These are phyloP conservation scores for Aspergillus versicolor DNA, from an alignment of 2,329 filamentous ascomycete genomes.

Conservation along the genomic window DNA sequence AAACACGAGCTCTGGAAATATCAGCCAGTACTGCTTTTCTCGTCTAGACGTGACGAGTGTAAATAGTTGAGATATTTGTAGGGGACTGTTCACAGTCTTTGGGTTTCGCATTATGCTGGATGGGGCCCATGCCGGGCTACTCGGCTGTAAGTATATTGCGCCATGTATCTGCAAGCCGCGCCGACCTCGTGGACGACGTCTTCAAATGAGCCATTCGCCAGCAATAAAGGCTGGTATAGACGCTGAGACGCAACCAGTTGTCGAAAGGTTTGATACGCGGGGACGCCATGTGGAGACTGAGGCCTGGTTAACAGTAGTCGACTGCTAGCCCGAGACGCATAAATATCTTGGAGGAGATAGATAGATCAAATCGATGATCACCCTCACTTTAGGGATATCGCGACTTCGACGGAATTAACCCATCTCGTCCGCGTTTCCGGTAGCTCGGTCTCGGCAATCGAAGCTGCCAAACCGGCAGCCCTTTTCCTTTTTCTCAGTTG, in stretches of 20 bases:
- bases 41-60: not conserved
- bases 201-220: too few species aligned
- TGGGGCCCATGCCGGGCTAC: too few species aligned
- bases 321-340: not conserved
- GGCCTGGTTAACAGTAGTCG: not conserved
- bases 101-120: too few species aligned
- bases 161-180: too few species aligned
- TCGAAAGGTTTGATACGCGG: too few species aligned
- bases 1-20: not conserved
- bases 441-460: conserved; percentile 37
- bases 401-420: conserved; percentile 49
- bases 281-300: not conserved
- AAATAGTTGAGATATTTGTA: not conserved
- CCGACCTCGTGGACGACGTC: too few species aligned
- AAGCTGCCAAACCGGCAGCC: conserved; percentile 17
- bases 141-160: too few species aligned
- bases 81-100: not conserved
- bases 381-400: conserved; percentile 42
- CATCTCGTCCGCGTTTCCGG: conserved; percentile 47
- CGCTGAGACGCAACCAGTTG: too few species aligned
- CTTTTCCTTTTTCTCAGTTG: conserved; percentile 32
- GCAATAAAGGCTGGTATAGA: too few species aligned
- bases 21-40: not conserved
- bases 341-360: not conserved
- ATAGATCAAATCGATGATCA: not conserved